Percentiles rank a stretch among this genome's conserved stretches.
Conservation (phyloP, 2,329 filamentous ascomycete genomes). For the Pseudopithomyces maydicus region DNA sequence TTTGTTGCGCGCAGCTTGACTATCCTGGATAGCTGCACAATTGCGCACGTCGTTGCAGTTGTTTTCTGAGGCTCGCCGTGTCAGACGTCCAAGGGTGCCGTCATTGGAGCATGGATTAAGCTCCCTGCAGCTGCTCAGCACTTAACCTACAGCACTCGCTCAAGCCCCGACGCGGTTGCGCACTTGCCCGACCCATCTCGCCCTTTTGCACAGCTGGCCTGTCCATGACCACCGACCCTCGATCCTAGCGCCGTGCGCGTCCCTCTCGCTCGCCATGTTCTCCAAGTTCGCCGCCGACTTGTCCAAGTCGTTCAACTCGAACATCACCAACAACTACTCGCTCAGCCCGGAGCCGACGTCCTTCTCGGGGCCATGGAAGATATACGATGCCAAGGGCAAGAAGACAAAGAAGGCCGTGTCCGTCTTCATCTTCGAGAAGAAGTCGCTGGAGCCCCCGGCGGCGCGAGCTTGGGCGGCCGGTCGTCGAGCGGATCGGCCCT, state of each 20-base stretch:
- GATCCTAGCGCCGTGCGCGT: slow-evolving; percentile 26
- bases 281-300: slow-evolving; percentile 65
- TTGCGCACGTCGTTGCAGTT: background rate
- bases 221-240: slow-evolving; percentile 35
- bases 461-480: slow-evolving; percentile 60
- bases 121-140: slow-evolving; percentile 17
- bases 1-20: slow-evolving; percentile 5
- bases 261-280: slow-evolving; percentile 71
- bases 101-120: background rate
- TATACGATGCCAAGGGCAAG: slow-evolving; percentile 97
- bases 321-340: slow-evolving; percentile 91
- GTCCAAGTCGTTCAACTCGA: slow-evolving; percentile 91
- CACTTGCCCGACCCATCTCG: slow-evolving; percentile 20
- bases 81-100: background rate
- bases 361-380: slow-evolving; percentile 91
- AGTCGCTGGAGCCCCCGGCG: slow-evolving; percentile 75
- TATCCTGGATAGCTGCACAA: background rate
- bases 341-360: slow-evolving; percentile 77
- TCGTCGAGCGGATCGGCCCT: slow-evolving; percentile 68
- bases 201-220: slow-evolving; percentile 15
- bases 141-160: background rate
- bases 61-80: background rate
- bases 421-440: slow-evolving; percentile 93
- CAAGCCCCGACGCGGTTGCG: slow-evolving; percentile 22
- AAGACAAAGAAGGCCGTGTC: slow-evolving; percentile 87